Conservation (phyloP, 2,329 filamentous ascomycete species). For the Bipolaris victoriae region DNA sequence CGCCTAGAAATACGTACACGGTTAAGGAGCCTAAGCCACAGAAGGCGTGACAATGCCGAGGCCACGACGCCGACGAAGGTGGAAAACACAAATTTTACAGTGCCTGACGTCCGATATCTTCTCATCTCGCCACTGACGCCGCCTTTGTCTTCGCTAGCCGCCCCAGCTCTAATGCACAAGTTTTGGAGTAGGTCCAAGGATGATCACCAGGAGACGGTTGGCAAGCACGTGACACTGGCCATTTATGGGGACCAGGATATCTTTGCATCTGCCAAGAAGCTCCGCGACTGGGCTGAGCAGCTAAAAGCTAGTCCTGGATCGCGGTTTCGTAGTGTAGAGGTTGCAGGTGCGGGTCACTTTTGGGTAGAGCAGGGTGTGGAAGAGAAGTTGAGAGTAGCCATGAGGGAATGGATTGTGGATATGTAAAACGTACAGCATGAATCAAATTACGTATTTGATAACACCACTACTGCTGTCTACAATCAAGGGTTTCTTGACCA, state of each 20-base stretch:
- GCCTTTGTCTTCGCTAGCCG: conserved; percentile 49
- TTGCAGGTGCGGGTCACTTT: conserved; percentile 60
- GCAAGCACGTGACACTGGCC: conserved; percentile 61
- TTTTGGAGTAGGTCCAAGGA: conserved; percentile 34
- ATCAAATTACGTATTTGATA: not conserved
- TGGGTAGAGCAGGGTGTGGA: conserved; percentile 54
- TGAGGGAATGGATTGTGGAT: conserved; percentile 50
- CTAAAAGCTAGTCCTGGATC: conserved; percentile 50
- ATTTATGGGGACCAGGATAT: conserved; percentile 77
- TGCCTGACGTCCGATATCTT: conserved; percentile 48
- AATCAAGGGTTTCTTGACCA: not conserved
- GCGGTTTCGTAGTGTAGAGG: conserved; percentile 52
- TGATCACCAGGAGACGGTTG: conserved; percentile 24
- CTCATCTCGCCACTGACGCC: conserved; percentile 56
- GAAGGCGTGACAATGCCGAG: conserved; percentile 18
- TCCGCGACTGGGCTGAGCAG: conserved; percentile 69
- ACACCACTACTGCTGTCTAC: not conserved
- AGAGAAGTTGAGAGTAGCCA: conserved; percentile 45
- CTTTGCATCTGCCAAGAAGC: conserved; percentile 71
- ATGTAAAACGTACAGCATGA: not conserved
- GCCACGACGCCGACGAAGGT: conserved; percentile 12
- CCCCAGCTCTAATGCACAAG: conserved; percentile 38
- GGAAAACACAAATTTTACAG: conserved; percentile 8
- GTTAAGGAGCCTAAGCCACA: conserved; percentile 40
- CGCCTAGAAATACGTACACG: conserved; percentile 45